These are phyloP conservation scores for Nitzschia sp. DNA, from an alignment of 108 stramenopile species.

Conservation along the genomic window DNA sequence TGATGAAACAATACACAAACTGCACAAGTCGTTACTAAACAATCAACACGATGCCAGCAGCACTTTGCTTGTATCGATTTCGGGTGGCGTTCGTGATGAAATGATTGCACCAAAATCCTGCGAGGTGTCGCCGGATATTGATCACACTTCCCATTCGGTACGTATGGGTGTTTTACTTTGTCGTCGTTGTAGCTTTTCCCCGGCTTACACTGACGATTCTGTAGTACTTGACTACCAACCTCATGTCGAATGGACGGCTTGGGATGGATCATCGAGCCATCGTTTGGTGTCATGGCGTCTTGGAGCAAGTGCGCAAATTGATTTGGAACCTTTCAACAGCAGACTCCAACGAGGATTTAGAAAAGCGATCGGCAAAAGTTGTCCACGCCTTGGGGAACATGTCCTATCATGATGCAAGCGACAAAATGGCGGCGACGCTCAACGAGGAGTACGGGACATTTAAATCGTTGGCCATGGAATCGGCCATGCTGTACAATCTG, in stretches of 20 bases:
- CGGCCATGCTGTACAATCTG: constrained; percentile 41
- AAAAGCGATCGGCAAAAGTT: neutral
- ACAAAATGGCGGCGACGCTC: neutral
- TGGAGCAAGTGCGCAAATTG: constrained; percentile 52
- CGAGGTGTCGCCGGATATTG: constrained; percentile 16
- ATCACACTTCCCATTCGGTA: neutral
- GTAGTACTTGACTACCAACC: constrained; percentile 13
- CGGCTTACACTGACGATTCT: neutral
- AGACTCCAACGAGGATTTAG: neutral
- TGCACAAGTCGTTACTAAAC: constrained; percentile 24
- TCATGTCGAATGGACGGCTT: constrained; percentile 25
- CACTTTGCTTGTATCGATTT: constrained; percentile 56
- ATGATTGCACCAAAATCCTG: constrained; percentile 71
- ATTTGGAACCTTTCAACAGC: constrained; percentile 42
- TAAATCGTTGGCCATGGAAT: constrained; percentile 22
- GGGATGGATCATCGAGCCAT: constrained; percentile 87
- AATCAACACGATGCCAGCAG: constrained; percentile 12
- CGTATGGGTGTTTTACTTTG: neutral
- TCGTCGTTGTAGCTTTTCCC: neutral
- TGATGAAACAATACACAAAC: constrained; percentile 52
- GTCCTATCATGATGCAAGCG: neutral
- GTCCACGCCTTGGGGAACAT: neutral
- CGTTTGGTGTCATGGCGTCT: constrained; percentile 80
- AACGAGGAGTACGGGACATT: neutral
- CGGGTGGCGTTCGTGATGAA: constrained; percentile 80